phyloP scores from a whole-genome alignment of 805 yeast species.

The Schwanniomyces polymorphus region DNA sequence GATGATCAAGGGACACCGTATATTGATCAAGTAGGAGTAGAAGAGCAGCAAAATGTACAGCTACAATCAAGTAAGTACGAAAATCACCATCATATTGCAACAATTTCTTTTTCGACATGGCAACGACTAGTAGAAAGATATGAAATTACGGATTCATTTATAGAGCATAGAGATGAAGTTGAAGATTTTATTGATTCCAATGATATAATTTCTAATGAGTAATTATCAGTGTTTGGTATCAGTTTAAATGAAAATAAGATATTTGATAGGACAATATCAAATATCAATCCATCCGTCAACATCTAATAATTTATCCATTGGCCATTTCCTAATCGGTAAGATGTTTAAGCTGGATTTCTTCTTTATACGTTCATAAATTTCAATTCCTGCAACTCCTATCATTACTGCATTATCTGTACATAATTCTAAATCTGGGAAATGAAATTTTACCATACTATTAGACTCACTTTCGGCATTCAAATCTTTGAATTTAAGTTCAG shows the following conservation, averaged over 20 bases:
- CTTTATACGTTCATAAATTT: conserved; percentile 60
- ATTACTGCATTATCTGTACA: conserved; percentile 96
- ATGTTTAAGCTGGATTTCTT: conserved; percentile 51
- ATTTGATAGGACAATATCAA: conserved; percentile 17
- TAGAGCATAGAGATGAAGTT: conserved; percentile 41
- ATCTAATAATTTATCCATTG: conserved; percentile 51
- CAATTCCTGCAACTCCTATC: conserved; percentile 98
- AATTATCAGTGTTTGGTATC: neutral
- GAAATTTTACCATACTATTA: conserved; percentile 28
- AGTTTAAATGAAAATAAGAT: conserved; percentile 3
- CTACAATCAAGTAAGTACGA: conserved; percentile 22
- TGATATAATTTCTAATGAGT: conserved; percentile 6
- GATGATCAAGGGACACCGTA: conserved; percentile 48
- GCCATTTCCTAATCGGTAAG: conserved; percentile 83
- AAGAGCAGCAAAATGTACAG: conserved; percentile 16
- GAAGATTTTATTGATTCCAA: conserved; percentile 25
- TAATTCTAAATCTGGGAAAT: conserved; percentile 66
- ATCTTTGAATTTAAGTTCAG: conserved; percentile 27
- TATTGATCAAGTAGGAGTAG: conserved; percentile 35
- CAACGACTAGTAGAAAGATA: conserved; percentile 49
- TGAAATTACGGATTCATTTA: conserved; percentile 54
- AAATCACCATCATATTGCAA: conserved; percentile 70
- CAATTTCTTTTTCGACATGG: conserved; percentile 72
- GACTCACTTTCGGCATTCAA: neutral
- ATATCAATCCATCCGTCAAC: conserved; percentile 52